Conservation (phyloP, 2,329 filamentous ascomycete genomes). For the Penicillium sp. region DNA sequence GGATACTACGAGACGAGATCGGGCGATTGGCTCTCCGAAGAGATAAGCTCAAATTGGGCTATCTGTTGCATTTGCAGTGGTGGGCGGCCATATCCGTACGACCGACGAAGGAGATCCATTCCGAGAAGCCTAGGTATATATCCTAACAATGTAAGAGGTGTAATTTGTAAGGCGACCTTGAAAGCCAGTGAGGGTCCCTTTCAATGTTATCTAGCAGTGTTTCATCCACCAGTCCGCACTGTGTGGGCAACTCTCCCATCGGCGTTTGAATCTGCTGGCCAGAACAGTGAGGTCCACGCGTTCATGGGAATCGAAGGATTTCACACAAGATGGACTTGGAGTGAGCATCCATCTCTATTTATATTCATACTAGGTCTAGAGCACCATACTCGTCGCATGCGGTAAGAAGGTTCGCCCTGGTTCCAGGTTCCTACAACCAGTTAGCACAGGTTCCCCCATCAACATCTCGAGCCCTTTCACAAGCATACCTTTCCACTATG, state of each 20-base stretch:
- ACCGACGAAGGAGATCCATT: constrained; percentile 8
- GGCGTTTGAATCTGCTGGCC: too few relatives aligned
- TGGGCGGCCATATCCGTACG: constrained; percentile 9
- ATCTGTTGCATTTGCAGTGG: constrained; percentile 2
- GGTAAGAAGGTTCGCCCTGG: constrained; percentile 4
- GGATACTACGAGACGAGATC: constrained; percentile 6
- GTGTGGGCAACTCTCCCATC: too few relatives aligned
- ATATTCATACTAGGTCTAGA: neutral
- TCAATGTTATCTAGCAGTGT: too few relatives aligned
- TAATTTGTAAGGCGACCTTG: too few relatives aligned
- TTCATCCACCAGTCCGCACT: too few relatives aligned
- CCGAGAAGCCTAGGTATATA: too few relatives aligned
- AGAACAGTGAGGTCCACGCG: too few relatives aligned
- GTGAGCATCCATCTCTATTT: too few relatives aligned
- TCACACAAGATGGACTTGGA: too few relatives aligned
- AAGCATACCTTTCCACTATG: constrained; percentile 28
- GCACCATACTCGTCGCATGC: constrained; percentile 8
- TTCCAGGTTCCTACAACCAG: constrained; percentile 9
- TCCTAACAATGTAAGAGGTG: too few relatives aligned
- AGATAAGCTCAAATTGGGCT: constrained; percentile 1
- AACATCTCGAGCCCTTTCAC: neutral
- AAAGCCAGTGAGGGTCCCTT: too few relatives aligned
- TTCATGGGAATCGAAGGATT: too few relatives aligned
- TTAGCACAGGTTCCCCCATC: neutral
- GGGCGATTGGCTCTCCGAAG: constrained; percentile 9